Conservation (phyloP, 352 stramenopile species). For the Phytophthora tubulina region DNA sequence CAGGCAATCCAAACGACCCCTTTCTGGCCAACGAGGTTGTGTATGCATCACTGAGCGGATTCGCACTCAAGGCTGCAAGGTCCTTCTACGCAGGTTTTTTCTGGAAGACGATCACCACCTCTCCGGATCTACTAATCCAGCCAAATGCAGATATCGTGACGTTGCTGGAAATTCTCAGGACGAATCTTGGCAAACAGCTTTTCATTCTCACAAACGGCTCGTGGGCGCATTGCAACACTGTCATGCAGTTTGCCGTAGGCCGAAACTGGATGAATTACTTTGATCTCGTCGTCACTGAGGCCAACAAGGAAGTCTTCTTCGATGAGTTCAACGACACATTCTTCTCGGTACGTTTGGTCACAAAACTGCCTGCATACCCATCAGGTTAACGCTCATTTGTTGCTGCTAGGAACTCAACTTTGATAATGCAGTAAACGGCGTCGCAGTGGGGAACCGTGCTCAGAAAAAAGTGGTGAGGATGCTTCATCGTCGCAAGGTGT, state of each 20-base stretch:
- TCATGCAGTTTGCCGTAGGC: conserved; percentile 59
- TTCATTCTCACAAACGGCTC: conserved; percentile 67
- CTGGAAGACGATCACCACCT: conserved; percentile 55
- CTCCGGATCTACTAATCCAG: conserved; percentile 54
- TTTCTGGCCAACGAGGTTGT: conserved; percentile 53
- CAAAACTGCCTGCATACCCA: too few relatives aligned
- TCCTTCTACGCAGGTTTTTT: conserved; percentile 60
- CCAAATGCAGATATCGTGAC: conserved; percentile 53
- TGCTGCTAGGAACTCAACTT: conserved; percentile 19
- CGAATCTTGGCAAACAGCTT: conserved; percentile 43
- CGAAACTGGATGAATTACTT: conserved; percentile 61
- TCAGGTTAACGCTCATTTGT: too few relatives aligned
- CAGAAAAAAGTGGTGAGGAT: conserved; percentile 42
- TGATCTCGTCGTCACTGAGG: conserved; percentile 58
- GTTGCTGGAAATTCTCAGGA: conserved; percentile 47
- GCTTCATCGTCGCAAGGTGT: conserved; percentile 50
- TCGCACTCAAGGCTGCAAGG: conserved; percentile 50
- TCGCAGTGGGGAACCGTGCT: conserved; percentile 1
- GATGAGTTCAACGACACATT: conserved; percentile 58
- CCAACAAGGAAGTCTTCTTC: conserved; percentile 67
- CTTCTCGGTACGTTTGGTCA: conserved; percentile 44
- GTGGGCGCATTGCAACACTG: conserved; percentile 64
- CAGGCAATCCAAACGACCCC: conserved; percentile 54
- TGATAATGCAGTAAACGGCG: conserved; percentile 1
- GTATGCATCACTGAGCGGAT: conserved; percentile 56